Percentiles rank a stretch among this genome's conserved stretches.
Conservation (phyloP, 2,329 filamentous ascomycete species). For the Harringtonia aguacate region DNA sequence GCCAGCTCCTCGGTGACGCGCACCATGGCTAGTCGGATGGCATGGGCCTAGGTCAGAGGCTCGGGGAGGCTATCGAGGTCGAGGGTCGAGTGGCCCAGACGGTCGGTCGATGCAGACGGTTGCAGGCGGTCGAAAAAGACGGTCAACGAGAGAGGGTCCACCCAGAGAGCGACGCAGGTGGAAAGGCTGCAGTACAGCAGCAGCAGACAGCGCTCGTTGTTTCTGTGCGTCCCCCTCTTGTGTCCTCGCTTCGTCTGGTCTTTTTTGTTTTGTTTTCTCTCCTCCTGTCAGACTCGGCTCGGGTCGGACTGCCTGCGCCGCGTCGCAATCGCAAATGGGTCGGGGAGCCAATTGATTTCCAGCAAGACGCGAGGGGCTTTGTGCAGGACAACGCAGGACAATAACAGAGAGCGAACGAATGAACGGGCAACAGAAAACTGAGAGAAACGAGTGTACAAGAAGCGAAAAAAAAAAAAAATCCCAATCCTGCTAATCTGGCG, state of each 20-base stretch:
- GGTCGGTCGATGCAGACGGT: neutral
- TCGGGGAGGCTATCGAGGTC: neutral
- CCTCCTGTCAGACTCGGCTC: too few relatives aligned
- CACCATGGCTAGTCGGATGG: constrained; percentile 55
- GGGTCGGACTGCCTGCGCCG: neutral
- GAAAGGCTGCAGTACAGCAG: too few relatives aligned
- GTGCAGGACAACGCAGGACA: too few relatives aligned
- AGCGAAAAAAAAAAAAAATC: neutral
- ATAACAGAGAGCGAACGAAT: too few relatives aligned
- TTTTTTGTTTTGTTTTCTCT: too few relatives aligned
- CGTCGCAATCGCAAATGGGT: neutral
- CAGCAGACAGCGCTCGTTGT: too few relatives aligned
- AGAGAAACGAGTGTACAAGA: constrained; percentile 2
- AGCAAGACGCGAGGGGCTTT: neutral
- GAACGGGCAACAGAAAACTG: neutral
- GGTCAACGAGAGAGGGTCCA: too few relatives aligned
- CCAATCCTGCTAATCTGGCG: neutral
- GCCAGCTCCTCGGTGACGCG: constrained; percentile 68
- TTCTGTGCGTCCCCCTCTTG: too few relatives aligned
- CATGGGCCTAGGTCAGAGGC: constrained; percentile 20
- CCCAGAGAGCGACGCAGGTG: too few relatives aligned
- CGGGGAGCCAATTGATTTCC: neutral
- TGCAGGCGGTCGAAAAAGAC: too few relatives aligned
- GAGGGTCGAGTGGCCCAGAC: neutral
- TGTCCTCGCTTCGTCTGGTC: too few relatives aligned